Conservation (phyloP, 2,329 filamentous ascomycete species). For the Tolypocladium paradoxum region DNA sequence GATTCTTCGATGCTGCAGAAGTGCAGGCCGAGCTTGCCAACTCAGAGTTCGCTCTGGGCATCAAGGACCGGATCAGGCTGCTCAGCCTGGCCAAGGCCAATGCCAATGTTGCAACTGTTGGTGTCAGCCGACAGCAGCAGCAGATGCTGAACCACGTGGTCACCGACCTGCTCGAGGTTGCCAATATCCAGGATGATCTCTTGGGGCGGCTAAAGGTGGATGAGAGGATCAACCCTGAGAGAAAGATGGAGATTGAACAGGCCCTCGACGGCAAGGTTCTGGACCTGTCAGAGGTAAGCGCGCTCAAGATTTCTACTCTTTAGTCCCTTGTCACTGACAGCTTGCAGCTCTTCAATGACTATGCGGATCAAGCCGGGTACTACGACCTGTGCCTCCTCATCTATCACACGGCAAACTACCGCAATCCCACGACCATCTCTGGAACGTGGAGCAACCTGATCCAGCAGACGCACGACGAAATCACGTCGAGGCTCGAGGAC, state of each 20-base stretch:
- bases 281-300: conserved; percentile 62
- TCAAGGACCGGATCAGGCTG: conserved; percentile 80
- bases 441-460: conserved; percentile 79
- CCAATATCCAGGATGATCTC: conserved; percentile 89
- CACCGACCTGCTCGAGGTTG: conserved; percentile 77
- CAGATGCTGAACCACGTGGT: conserved; percentile 80
- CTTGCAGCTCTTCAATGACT: conserved; percentile 75
- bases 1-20: conserved; percentile 77
- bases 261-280: conserved; percentile 70
- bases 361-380: conserved; percentile 83
- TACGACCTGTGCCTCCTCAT: conserved; percentile 90
- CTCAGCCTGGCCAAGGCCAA: conserved; percentile 88
- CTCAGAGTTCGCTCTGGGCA: conserved; percentile 67
- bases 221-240: conserved; percentile 52
- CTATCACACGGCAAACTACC: conserved; percentile 84
- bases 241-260: conserved; percentile 51
- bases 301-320: no score
- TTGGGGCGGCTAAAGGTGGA: conserved; percentile 69
- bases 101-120: conserved; percentile 70
- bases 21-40: conserved; percentile 78
- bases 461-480: conserved; percentile 54
- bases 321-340: conserved; percentile 8
- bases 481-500: conserved; percentile 31
- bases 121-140: conserved; percentile 67
- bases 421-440: conserved; percentile 73